Base-by-base conservation (phyloP, 1,284 basidiomycete genomes). In the Irpex sp. region DNA sequence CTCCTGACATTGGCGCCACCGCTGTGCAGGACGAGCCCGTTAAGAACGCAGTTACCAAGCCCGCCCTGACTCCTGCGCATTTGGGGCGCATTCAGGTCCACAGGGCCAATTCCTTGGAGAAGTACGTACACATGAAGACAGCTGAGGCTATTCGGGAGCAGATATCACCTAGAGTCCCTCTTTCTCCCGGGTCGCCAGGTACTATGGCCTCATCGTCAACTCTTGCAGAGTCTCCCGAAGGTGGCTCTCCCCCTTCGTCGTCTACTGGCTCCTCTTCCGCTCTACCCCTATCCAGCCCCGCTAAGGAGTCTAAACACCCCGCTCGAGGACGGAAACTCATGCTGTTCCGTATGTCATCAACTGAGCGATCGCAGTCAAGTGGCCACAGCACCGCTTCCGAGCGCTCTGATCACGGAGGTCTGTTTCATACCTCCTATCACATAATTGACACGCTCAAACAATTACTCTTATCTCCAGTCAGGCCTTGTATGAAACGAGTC, bases 261-360 rank as follows among this genome's bases (percentile, higher is more conserved):
- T 46, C 43, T 19, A 50, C 11, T 19, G 46, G 53, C 37, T 26
- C 54, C 33, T 47, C 36, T 43, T 46, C 50, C 21, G 39, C 15
- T 19, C 19, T 19, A 51, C 54, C 39, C 33, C 21, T 19, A 13
- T 26, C 33, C 13, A 35, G 53, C 31, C 13, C 26, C 13, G 21
- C 17, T 6, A 35, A 55, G 26, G 13, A 13, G 9, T 21, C 13
- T 9, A 19, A 35, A n/a, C 51, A 13, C 46, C 26, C 15, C 15
- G 49, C 36, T 3, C 46, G 57, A 21, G 63, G 51, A 15, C 58
- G 31, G 11, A 54, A 39, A 35, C 21, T 60, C 5, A 21, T 36
- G 36, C 39, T 60, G 35, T 51, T 63, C 19, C 43, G 58, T 9
- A 47, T 26, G 37, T 64, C 63, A 19, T 57, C 26, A 26, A 26